A percentile compares a stretch with the other conserved stretches of the same genome.
These are phyloP conservation scores for Berberis thunbergii DNA, from an alignment of 164 flowering plant genomes.

Conservation along the genomic window DNA sequence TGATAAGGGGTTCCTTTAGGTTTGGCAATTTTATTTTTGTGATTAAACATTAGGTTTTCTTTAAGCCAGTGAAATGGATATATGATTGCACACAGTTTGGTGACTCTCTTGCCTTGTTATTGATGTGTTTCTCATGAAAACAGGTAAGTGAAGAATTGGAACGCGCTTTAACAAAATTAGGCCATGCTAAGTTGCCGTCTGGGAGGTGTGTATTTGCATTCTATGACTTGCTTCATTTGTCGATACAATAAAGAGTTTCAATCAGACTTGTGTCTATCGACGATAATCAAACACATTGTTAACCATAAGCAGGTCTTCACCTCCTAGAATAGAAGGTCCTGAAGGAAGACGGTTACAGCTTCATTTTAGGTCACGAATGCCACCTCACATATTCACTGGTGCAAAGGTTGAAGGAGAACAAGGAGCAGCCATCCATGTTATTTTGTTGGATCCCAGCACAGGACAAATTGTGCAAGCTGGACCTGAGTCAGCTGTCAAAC, in stretches of 20 bases:
- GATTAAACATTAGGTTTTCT: no score
- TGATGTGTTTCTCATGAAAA: conserved; percentile 1
- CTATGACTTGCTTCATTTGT: background rate
- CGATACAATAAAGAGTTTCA: background rate
- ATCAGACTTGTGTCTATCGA: background rate
- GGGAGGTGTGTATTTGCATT: conserved; percentile 42
- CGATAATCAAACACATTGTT: background rate
- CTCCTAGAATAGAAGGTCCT: conserved; percentile 70
- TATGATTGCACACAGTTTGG: no score
- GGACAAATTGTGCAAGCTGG: conserved; percentile 65
- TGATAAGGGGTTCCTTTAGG: no score
- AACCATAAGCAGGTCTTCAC: conserved; percentile 54
- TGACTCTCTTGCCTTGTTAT: background rate
- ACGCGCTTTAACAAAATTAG: conserved; percentile 81
- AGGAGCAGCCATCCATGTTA: conserved; percentile 78
- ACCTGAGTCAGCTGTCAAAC: conserved; percentile 64
- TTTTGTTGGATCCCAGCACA: conserved; percentile 65
- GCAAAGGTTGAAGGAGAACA: conserved; percentile 98
- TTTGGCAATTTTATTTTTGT: no score
- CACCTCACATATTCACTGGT: conserved; percentile 88
- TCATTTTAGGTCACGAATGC: conserved; percentile 66
- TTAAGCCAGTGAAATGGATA: no score
- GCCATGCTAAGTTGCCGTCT: conserved; percentile 44
- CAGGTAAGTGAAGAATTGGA: conserved; percentile 98
- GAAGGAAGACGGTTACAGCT: conserved; percentile 82